A percentile compares a stretch with the other conserved stretches of the same genome.
phyloP scores from a whole-genome alignment of 129 eudicot genomes.

The Tagetes erecta region DNA sequence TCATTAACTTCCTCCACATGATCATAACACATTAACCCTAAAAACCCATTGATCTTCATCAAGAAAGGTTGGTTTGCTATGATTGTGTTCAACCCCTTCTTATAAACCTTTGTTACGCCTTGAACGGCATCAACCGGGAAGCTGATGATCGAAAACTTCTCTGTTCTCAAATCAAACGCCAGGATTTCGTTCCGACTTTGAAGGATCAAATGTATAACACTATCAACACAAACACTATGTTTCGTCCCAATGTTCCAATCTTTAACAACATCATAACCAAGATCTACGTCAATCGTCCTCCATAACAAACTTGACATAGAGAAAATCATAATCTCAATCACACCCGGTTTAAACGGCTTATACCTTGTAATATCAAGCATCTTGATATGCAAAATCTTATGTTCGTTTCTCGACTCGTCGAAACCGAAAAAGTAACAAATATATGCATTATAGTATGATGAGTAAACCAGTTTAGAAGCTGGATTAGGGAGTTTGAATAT shows the following conservation, averaged over 20 bases:
- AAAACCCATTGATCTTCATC: background rate
- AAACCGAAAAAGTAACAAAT: background rate
- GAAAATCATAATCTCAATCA: background rate
- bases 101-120: background rate
- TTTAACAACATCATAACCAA: background rate
- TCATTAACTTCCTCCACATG: background rate
- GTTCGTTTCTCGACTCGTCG: background rate
- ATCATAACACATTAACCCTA: background rate
- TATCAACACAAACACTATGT: conserved; percentile 2
- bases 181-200: background rate
- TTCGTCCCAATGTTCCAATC: background rate
- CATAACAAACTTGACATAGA: background rate
- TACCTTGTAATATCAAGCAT: background rate
- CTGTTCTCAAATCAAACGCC: conserved; percentile 3
- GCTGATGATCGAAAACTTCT: background rate
- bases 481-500: background rate
- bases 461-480: background rate
- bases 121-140: background rate
- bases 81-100: background rate
- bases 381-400: background rate
- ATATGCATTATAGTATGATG: background rate
- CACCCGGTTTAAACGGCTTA: background rate
- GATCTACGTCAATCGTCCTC: background rate
- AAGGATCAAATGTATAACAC: background rate
- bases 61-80: background rate